These are phyloP conservation scores for Puccinia novopanici DNA, from an alignment of 1,284 basidiomycete genomes.

Conservation along the genomic window DNA sequence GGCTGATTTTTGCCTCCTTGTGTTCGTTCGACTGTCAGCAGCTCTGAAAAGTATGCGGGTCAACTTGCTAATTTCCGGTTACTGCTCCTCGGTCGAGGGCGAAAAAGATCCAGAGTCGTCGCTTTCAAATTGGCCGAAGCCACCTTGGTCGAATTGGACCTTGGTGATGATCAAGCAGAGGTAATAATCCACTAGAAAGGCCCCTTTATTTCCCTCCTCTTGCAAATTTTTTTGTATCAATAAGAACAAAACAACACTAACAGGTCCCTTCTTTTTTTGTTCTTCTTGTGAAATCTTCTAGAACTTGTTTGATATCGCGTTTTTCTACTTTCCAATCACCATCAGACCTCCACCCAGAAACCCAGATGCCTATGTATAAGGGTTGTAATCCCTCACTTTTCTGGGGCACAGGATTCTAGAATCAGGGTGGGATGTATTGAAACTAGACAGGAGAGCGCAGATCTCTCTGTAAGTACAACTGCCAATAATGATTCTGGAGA, in stretches of 20 bases:
- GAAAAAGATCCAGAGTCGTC: slow-evolving; percentile 73
- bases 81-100: slow-evolving; percentile 78
- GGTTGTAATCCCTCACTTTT: too few species aligned
- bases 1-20: neutral
- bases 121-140: slow-evolving; percentile 85
- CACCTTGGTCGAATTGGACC: slow-evolving; percentile 76
- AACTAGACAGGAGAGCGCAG: too few species aligned
- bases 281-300: too few species aligned
- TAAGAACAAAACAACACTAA: slow-evolving; percentile 63
- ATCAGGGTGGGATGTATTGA: too few species aligned
- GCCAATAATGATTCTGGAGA: too few species aligned
- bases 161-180: too few species aligned
- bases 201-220: neutral
- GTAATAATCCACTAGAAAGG: too few species aligned
- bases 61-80: slow-evolving; percentile 73
- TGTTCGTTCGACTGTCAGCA: neutral
- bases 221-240: neutral
- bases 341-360: slow-evolving; percentile 93
- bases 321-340: slow-evolving; percentile 98
- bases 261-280: too few species aligned
- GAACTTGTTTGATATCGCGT: slow-evolving; percentile 83
- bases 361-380: slow-evolving; percentile 66
- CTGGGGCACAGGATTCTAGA: too few species aligned
- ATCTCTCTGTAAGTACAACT: too few species aligned
- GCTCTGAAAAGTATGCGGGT: slow-evolving; percentile 54